Percentiles rank a stretch among this genome's conserved stretches.
Evolutionary conservation across 805 yeast species (phyloP).

Genomic region (Nakazawaea ambrosiae): DNA sequence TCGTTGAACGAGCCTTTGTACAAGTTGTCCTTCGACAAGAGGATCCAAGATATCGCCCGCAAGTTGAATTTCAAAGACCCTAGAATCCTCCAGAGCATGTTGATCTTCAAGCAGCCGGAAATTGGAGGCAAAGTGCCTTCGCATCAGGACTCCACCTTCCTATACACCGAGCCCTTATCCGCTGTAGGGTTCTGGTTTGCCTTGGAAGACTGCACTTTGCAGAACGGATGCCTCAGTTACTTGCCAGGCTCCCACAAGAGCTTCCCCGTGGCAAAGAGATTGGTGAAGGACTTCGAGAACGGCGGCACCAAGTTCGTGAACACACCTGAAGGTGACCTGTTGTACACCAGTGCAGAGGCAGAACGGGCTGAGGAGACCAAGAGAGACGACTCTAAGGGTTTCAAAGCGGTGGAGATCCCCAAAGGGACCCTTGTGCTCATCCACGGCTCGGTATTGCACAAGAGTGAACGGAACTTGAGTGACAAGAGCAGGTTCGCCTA

Average conservation of each 20-base stretch:
- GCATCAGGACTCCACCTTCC: constrained; percentile 70
- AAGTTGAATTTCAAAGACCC: constrained; percentile 55
- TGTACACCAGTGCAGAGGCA: constrained; percentile 17
- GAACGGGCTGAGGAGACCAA: constrained; percentile 21
- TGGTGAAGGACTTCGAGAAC: constrained; percentile 46
- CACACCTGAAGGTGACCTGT: constrained; percentile 17
- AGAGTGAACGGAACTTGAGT: constrained; percentile 55
- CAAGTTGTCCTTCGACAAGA: constrained; percentile 41
- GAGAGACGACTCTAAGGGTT: constrained; percentile 30
- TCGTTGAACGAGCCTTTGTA: constrained; percentile 43
- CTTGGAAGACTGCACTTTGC: constrained; percentile 58
- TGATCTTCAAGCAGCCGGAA: constrained; percentile 71
- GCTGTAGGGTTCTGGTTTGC: constrained; percentile 84
- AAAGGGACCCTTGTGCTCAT: constrained; percentile 70
- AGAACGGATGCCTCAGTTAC: constrained; percentile 64
- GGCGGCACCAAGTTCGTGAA: constrained; percentile 52
- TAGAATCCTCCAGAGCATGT: constrained; percentile 70
- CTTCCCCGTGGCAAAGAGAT: constrained; percentile 50
- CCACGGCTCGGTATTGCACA: constrained; percentile 65
- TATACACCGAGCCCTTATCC: constrained; percentile 62
- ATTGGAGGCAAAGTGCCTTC: constrained; percentile 70
- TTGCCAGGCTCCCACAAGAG: constrained; percentile 66
- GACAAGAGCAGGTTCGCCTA: constrained; percentile 61
- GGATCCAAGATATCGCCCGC: constrained; percentile 43
- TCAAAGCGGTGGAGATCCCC: constrained; percentile 49